A percentile compares a stretch with the other conserved stretches of the same genome.
Conservation (phyloP, 1,139 yeast genomes). For the Taphrina sp. region DNA sequence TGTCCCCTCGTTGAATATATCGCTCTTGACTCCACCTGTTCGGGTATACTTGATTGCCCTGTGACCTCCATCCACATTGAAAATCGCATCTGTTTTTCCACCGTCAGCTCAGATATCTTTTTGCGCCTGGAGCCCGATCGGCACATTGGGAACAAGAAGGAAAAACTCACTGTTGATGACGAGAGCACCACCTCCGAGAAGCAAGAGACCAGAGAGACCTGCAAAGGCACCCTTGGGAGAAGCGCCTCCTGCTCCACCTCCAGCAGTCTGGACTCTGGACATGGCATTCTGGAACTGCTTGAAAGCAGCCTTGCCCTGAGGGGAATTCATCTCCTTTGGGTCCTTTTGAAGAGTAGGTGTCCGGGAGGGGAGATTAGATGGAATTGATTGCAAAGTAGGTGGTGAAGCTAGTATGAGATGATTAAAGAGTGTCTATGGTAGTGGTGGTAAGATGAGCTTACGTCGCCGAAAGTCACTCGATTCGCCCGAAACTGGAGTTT, state of each 20-base stretch:
- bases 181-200: conserved; percentile 29
- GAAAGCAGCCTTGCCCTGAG: conserved; percentile 31
- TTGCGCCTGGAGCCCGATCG: no score
- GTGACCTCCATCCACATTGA: conserved; percentile 86
- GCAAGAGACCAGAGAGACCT: conserved; percentile 25
- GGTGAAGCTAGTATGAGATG: no score
- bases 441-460: no score
- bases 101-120: no score
- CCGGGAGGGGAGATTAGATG: no score
- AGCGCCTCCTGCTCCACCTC: conserved; percentile 19
- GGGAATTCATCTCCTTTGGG: conserved; percentile 16
- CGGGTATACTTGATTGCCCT: conserved; percentile 93
- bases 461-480: no score
- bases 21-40: conserved; percentile 78
- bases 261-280: conserved; percentile 28
- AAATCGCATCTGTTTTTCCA: conserved; percentile 16
- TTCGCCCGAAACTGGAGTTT: no score
- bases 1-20: conserved; percentile 89
- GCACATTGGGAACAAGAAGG: not conserved
- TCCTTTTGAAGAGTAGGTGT: no score
- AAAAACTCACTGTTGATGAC: conserved; percentile 15
- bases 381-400: no score
- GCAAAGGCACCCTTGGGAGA: conserved; percentile 27
- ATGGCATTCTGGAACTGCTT: conserved; percentile 32
- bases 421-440: no score